Conservation (phyloP, 768 basidiomycete species). For the Russula griseocarnosa region DNA sequence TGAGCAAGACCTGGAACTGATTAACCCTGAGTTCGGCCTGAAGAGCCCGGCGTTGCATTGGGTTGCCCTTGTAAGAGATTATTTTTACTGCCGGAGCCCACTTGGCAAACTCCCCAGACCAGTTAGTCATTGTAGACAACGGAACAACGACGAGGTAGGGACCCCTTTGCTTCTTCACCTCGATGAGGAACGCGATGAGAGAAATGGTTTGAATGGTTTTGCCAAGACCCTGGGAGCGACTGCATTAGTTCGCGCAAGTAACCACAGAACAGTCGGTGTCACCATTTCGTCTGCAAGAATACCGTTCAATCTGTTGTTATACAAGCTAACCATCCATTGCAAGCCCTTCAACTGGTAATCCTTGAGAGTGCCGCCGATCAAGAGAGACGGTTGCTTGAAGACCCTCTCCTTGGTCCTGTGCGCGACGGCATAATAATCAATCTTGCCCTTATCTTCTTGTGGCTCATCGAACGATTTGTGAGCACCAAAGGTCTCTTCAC, state of each 20-base stretch:
- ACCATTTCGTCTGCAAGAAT: slow-evolving; percentile 96
- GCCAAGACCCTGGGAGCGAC: slow-evolving; percentile 69
- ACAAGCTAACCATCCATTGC: slow-evolving; percentile 98
- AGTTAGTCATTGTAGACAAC: slow-evolving; percentile 94
- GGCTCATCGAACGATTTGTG: slow-evolving; percentile 61
- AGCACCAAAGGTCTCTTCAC: slow-evolving; percentile 89
- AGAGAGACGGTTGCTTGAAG: slow-evolving; percentile 62
- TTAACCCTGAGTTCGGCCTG: slow-evolving; percentile 73
- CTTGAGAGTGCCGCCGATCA: slow-evolving; percentile 86
- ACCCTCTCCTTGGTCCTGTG: slow-evolving; percentile 89
- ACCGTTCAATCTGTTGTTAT: slow-evolving; percentile 93
- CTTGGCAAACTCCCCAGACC: slow-evolving; percentile 95
- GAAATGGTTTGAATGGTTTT: slow-evolving; percentile 96
- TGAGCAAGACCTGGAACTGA: slow-evolving; percentile 88
- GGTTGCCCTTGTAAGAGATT: slow-evolving; percentile 91
- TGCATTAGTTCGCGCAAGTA: background rate
- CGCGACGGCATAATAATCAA: slow-evolving; percentile 96
- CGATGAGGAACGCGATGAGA: slow-evolving; percentile 91
- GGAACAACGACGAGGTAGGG: slow-evolving; percentile 96
- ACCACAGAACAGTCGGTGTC: slow-evolving; percentile 27
- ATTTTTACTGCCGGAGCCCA: slow-evolving; percentile 84
- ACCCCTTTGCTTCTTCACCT: slow-evolving; percentile 83
- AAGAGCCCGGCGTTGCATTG: slow-evolving; percentile 69
- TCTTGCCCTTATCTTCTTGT: slow-evolving; percentile 61
- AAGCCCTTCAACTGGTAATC: slow-evolving; percentile 93